Conservation (phyloP, 2,329 filamentous ascomycete genomes). For the Claviceps capensis region DNA sequence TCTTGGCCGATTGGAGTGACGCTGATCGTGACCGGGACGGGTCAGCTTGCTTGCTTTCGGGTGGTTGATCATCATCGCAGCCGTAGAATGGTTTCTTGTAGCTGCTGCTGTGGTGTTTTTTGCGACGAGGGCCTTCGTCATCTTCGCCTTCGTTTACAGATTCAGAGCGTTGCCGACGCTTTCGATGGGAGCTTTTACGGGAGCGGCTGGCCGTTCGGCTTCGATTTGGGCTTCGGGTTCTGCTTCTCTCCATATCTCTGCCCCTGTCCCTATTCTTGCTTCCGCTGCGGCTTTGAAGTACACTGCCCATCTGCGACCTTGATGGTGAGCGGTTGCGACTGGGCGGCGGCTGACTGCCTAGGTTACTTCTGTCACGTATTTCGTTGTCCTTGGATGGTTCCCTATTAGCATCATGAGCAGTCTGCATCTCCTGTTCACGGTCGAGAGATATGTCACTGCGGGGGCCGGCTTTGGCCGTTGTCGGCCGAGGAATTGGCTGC, state of each 20-base stretch:
- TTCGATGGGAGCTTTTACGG: constrained; percentile 32
- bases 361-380: constrained; percentile 12
- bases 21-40: constrained; percentile 51
- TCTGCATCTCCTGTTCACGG: constrained; percentile 23
- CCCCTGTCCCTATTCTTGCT: constrained; percentile 10
- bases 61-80: constrained; percentile 29
- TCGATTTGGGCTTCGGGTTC: constrained; percentile 9
- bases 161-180: constrained; percentile 41
- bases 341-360: constrained; percentile 10
- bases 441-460: constrained; percentile 33
- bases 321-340: constrained; percentile 17
- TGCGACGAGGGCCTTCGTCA: constrained; percentile 34
- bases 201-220: constrained; percentile 16
- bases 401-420: constrained; percentile 13
- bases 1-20: constrained; percentile 45
- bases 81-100: constrained; percentile 20
- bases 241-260: constrained; percentile 11
- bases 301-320: constrained; percentile 21
- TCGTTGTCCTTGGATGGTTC: constrained; percentile 17
- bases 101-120: constrained; percentile 32
- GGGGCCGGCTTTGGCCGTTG: constrained; percentile 16
- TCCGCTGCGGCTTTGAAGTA: constrained; percentile 13
- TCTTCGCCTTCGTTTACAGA: constrained; percentile 35
- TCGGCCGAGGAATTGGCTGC: constrained; percentile 4
- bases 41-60: constrained; percentile 31